These are phyloP conservation scores for Hanseniaspora lindneri DNA, from an alignment of 805 yeast species.

Conservation along the genomic window DNA sequence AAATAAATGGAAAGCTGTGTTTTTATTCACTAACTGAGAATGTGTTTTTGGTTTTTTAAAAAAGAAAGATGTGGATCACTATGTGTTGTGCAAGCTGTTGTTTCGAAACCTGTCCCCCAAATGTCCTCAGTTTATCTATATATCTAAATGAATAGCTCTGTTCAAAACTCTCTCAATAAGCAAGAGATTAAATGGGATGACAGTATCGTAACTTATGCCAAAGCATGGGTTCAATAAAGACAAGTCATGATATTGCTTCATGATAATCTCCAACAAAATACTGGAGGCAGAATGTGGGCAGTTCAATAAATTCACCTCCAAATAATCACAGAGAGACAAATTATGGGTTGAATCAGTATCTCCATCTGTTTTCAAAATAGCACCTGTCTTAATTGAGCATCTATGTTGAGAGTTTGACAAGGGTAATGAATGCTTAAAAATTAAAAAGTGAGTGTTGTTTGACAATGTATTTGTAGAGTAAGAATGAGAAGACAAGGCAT, in stretches of 20 bases:
- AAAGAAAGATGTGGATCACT: too few species aligned
- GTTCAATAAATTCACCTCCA: slow-evolving; percentile 58
- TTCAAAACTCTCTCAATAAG: slow-evolving; percentile 54
- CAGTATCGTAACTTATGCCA: slow-evolving; percentile 29
- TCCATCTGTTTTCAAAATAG: slow-evolving; percentile 34
- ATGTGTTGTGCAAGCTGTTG: too few species aligned
- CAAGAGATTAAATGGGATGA: slow-evolving; percentile 63
- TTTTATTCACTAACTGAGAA: too few species aligned
- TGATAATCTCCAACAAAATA: slow-evolving; percentile 41
- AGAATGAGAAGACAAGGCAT: too few species aligned
- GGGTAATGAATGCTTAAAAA: slow-evolving; percentile 52
- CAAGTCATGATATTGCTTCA: slow-evolving; percentile 51
- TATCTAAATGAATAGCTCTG: slow-evolving; percentile 38
- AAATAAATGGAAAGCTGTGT: too few species aligned
- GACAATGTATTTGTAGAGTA: slow-evolving; percentile 31
- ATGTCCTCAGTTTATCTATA: neutral
- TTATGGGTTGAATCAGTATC: slow-evolving; percentile 23
- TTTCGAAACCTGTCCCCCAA: too few species aligned
- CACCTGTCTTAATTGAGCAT: slow-evolving; percentile 60
- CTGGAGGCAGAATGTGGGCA: slow-evolving; percentile 59
- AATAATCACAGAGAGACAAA: slow-evolving; percentile 29
- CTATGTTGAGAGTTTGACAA: slow-evolving; percentile 59
- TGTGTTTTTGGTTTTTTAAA: too few species aligned
- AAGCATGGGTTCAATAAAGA: slow-evolving; percentile 33
- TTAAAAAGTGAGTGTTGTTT: slow-evolving; percentile 43